Conservation (phyloP, 139 green algal species). For the Trebouxia sp. region DNA sequence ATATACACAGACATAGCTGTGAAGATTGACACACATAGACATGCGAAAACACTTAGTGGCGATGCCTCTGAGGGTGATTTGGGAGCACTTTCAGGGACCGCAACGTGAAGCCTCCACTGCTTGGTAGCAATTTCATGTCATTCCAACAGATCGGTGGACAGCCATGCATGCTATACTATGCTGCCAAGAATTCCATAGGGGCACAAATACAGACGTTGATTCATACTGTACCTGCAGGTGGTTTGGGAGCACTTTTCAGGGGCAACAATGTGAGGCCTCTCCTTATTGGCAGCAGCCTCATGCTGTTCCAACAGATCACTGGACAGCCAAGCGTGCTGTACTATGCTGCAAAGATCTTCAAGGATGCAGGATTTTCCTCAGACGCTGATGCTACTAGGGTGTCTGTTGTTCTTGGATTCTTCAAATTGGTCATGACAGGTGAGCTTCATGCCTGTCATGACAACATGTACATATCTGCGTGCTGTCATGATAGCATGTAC, state of each 20-base stretch:
- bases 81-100: too few relatives aligned
- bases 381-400: slow-evolving; percentile 58
- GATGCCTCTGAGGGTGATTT: too few relatives aligned
- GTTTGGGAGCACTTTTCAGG: slow-evolving; percentile 30
- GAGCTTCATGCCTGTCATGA: too few relatives aligned
- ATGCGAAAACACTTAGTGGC: too few relatives aligned
- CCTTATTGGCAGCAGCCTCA: slow-evolving; percentile 65
- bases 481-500: too few relatives aligned
- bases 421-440: slow-evolving; percentile 91
- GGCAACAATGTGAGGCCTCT: slow-evolving; percentile 60
- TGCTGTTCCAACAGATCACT: slow-evolving; percentile 92
- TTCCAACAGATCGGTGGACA: too few relatives aligned
- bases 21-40: too few relatives aligned
- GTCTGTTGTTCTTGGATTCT: slow-evolving; percentile 76
- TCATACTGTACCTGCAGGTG: neutral
- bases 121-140: too few relatives aligned
- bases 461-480: too few relatives aligned
- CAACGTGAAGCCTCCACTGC: too few relatives aligned
- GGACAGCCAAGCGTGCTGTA: slow-evolving; percentile 93
- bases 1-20: too few relatives aligned
- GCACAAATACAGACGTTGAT: neutral
- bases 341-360: slow-evolving; percentile 77
- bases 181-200: neutral
- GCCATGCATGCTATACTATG: too few relatives aligned
- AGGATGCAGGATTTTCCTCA: slow-evolving; percentile 70